phyloP scores from a whole-genome alignment of 2,329 filamentous ascomycete genomes.

The Pestalotiopsis sp. region DNA sequence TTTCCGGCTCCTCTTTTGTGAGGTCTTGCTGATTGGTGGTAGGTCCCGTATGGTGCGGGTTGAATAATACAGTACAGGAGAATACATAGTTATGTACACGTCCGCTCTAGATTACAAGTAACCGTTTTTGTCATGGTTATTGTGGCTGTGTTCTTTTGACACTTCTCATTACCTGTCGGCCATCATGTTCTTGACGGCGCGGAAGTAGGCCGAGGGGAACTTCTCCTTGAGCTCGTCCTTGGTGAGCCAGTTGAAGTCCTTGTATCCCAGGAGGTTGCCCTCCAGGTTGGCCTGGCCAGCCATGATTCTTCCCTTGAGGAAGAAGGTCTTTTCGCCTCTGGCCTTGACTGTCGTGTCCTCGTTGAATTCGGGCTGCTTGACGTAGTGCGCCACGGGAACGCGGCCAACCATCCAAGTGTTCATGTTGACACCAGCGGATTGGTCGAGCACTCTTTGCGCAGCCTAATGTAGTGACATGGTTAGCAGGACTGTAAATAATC shows the following conservation, averaged over 20 bases:
- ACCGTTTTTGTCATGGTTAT: conserved; percentile 17
- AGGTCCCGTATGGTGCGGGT: not conserved
- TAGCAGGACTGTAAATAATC: conserved; percentile 16
- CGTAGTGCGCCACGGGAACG: conserved; percentile 81
- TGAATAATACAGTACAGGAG: conserved; percentile 13
- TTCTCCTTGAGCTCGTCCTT: conserved; percentile 80
- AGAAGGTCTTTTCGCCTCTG: conserved; percentile 84
- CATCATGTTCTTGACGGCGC: conserved; percentile 80
- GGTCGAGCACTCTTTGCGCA: conserved; percentile 75
- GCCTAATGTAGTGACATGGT: conserved; percentile 56
- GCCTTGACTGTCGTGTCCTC: conserved; percentile 43
- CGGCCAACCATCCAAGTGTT: conserved; percentile 98
- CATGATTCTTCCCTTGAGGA: conserved; percentile 96
- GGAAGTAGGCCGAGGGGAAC: conserved; percentile 72
- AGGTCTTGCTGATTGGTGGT: not conserved
- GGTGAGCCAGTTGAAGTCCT: conserved; percentile 90
- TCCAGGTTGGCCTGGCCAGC: conserved; percentile 87
- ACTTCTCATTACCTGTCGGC: conserved; percentile 63
- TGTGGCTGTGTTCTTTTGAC: not conserved
- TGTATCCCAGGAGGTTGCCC: conserved; percentile 71
- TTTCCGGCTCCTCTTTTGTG: not conserved
- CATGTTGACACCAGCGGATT: conserved; percentile 89
- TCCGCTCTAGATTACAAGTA: conserved; percentile 17
- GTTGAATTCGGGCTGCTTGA: conserved; percentile 54
- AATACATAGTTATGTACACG: conserved; percentile 18